phyloP scores from a whole-genome alignment of 2,329 filamentous ascomycete species.

The Emericellopsis atlantica region DNA sequence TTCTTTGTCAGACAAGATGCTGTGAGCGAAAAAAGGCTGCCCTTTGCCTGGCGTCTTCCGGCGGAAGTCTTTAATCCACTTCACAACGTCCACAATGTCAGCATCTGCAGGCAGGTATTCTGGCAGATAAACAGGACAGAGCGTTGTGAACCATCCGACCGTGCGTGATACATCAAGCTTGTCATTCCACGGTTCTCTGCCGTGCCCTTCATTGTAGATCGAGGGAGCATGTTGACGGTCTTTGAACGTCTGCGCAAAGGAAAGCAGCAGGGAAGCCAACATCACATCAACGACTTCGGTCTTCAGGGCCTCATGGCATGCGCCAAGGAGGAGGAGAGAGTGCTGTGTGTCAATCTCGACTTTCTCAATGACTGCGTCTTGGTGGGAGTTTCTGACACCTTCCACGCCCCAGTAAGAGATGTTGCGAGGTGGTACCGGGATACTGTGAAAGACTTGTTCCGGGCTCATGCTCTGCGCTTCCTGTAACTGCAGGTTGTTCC shows the following conservation, averaged over 20 bases:
- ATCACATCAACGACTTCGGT: constrained; percentile 26
- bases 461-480: constrained; percentile 7
- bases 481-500: constrained; percentile 18
- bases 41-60: constrained; percentile 9
- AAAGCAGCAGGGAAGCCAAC: constrained; percentile 17
- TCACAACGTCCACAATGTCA: constrained; percentile 7
- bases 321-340: constrained; percentile 4
- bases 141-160: constrained; percentile 32
- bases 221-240: constrained; percentile 17
- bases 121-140: constrained; percentile 11
- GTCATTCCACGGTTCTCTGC: constrained; percentile 19
- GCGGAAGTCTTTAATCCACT: constrained; percentile 10
- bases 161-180: constrained; percentile 21
- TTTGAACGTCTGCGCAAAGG: constrained; percentile 19
- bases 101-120: constrained; percentile 3
- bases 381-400: constrained; percentile 3
- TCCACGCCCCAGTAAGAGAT: constrained; percentile 9
- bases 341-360: constrained; percentile 1
- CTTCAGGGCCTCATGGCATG: constrained; percentile 10
- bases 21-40: constrained; percentile 5
- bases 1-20: constrained; percentile 8
- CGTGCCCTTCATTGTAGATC: constrained; percentile 27
- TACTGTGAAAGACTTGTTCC: neutral
- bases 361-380: constrained; percentile 1
- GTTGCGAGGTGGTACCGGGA: constrained; percentile 5